A percentile compares a stretch with the other conserved stretches of the same genome.
Evolutionary conservation across 2,329 filamentous ascomycete species (phyloP).

Genomic region (Epichloe gansuensis): DNA sequence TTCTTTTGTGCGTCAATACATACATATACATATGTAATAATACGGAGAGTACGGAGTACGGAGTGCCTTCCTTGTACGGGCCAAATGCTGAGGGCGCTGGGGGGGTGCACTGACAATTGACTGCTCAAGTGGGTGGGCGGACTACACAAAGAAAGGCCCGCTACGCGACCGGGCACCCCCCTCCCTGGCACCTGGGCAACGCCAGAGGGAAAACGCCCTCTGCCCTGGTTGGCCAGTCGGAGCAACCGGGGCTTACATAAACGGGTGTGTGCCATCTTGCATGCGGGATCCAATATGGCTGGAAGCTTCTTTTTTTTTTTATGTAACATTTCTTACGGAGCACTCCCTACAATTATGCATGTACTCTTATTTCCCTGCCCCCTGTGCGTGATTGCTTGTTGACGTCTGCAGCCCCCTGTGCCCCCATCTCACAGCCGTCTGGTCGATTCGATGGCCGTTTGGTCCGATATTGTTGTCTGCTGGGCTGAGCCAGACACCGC

Average conservation of each 20-base stretch:
- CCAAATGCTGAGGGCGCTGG: too few species aligned
- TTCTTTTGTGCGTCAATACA: not conserved
- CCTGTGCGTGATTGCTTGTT: not conserved
- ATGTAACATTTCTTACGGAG: not conserved
- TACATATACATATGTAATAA: too few species aligned
- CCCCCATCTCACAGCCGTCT: not conserved
- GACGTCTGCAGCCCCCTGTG: not conserved
- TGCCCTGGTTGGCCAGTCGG: conserved; percentile 1
- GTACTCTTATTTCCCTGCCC: not conserved
- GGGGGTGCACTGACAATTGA: not conserved
- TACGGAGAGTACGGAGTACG: too few species aligned
- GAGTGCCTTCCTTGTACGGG: too few species aligned
- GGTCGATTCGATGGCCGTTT: not conserved
- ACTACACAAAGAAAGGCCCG: not conserved
- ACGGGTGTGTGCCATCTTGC: conserved; percentile 5
- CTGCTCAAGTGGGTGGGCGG: not conserved
- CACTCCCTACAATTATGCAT: too few species aligned
- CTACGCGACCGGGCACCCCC: not conserved
- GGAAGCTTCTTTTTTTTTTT: not conserved
- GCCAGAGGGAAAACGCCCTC: not conserved
- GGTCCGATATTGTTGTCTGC: not conserved
- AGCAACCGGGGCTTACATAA: not conserved
- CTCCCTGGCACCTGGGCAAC: not conserved
- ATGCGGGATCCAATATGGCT: not conserved
- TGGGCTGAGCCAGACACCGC: too few species aligned